phyloP scores from a whole-genome alignment of 2,329 filamentous ascomycete genomes.

The Malbranchea zuffiana region DNA sequence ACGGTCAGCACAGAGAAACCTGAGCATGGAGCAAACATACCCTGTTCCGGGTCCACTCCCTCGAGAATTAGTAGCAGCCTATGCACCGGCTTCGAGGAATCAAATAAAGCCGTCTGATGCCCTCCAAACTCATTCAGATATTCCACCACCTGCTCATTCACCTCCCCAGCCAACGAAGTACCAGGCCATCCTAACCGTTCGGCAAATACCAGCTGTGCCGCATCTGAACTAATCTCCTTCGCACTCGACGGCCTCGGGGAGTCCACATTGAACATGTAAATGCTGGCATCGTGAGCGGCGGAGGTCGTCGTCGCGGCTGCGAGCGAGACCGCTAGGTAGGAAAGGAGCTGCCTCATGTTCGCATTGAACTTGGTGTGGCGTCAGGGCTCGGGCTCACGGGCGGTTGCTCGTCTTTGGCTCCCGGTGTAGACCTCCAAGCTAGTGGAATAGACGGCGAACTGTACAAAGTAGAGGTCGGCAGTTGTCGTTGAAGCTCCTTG shows the following conservation, averaged over 20 bases:
- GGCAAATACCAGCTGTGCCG: constrained; percentile 32
- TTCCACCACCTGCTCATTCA: constrained; percentile 42
- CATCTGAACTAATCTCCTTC: constrained; percentile 15
- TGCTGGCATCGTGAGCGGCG: constrained; percentile 21
- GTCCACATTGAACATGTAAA: constrained; percentile 23
- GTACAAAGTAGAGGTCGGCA: background rate
- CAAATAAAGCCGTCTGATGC: constrained; percentile 42
- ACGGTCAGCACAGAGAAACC: constrained; percentile 1
- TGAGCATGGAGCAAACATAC: constrained; percentile 26
- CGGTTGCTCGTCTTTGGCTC: no score
- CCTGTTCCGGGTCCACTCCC: constrained; percentile 50
- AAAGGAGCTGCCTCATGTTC: constrained; percentile 14
- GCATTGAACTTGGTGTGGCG: constrained; percentile 1
- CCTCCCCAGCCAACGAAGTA: constrained; percentile 31
- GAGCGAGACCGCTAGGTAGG: constrained; percentile 11
- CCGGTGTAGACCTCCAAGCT: no score
- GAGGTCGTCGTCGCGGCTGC: constrained; percentile 9
- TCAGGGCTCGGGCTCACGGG: no score
- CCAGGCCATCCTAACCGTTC: constrained; percentile 41
- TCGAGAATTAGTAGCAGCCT: constrained; percentile 38
- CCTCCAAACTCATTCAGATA: constrained; percentile 53
- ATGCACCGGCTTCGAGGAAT: constrained; percentile 18
- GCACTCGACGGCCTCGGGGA: background rate
- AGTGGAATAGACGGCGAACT: background rate
- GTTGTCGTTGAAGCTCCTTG: background rate